Evolutionary conservation across 306 rosid species (phyloP).

Genomic region (Vigna nakashimae): DNA sequence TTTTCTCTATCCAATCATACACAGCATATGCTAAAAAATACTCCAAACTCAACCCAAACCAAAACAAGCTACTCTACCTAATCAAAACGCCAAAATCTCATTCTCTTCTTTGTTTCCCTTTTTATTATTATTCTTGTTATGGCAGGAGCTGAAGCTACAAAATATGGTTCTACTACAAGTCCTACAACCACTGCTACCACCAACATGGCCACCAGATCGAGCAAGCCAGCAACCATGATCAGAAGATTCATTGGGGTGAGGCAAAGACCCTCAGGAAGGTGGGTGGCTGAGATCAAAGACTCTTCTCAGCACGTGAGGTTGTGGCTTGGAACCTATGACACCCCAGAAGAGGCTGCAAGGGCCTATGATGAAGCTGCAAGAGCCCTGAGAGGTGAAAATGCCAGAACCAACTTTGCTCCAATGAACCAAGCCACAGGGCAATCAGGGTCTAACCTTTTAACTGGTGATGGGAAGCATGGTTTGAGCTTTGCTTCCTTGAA

Average conservation of each 20-base stretch:
- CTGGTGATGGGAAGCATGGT: slow-evolving; percentile 51
- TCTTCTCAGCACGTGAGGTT: slow-evolving; percentile 84
- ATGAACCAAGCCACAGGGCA: slow-evolving; percentile 28
- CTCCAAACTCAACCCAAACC: slow-evolving; percentile 16
- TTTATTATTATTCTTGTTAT: slow-evolving; percentile 30
- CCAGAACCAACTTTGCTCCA: slow-evolving; percentile 76
- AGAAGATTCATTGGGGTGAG: slow-evolving; percentile 84
- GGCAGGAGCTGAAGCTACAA: slow-evolving; percentile 67
- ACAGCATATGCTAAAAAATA: slow-evolving; percentile 18
- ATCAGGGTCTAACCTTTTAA: slow-evolving; percentile 24
- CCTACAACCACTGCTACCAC: slow-evolving; percentile 18
- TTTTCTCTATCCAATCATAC: slow-evolving; percentile 38
- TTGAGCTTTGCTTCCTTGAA: slow-evolving; percentile 77
- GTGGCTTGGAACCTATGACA: slow-evolving; percentile 93
- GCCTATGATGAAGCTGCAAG: slow-evolving; percentile 93
- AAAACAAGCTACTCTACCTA: slow-evolving; percentile 7
- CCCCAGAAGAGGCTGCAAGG: slow-evolving; percentile 89
- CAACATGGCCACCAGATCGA: slow-evolving; percentile 46
- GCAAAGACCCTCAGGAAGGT: slow-evolving; percentile 89
- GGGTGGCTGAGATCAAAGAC: slow-evolving; percentile 98
- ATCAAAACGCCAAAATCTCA: slow-evolving; percentile 25
- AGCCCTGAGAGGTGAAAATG: slow-evolving; percentile 79
- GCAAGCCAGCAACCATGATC: slow-evolving; percentile 36
- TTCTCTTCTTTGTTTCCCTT: neutral
- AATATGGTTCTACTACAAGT: slow-evolving; percentile 40